Evolutionary conservation across 305 asterid species (phyloP), one percentile per base, ranked within the genome.

Genomic region (Fraxinus nigra): DNA sequence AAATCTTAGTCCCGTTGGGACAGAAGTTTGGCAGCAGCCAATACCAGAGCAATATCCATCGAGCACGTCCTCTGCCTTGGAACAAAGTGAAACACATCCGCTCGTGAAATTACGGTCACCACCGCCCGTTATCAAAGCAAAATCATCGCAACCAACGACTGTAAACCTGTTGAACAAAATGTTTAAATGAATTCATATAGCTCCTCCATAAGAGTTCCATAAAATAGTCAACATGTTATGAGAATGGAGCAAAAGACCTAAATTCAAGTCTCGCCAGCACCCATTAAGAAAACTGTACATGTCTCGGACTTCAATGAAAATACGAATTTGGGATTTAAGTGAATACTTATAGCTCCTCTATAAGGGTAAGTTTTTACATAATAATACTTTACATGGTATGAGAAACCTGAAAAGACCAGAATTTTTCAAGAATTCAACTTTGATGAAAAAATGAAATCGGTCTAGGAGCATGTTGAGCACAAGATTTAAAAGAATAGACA

Each of bases 71-170:
- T 32, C 85, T 0, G 82, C 22, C 2, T 33, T 70, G 0, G 86
- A 35, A 73, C 97, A 92, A 20, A 82, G 38, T 0, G 92, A 0
- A 6, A 85, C 28, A 80, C 97, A 92, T 48, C 92, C 92, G 78
- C 85, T 86, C 5, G 86, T 87, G 82, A 92, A 89, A 20, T 5
- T 46, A 11, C 80, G 81, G 34, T 67, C 75, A n/a, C 83, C 83
- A 16, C 9, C n/a, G 51, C 86, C 91, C 32, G 34, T 26, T 80
- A 87, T 80, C 0, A 87, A 67, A 0, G 91, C 85, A 13, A 84
- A 54, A 78, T 89, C 91, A 78, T 90, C 93, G 86, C 95, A 91
- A 51, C 95, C 95, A 7, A 91, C 2, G 69, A 86, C 87, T 14
- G 87, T 86, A 82, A 85, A 87, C 76, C 67, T 84, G 73, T 65